A percentile compares a stretch with the other conserved stretches of the same genome.
phyloP scores from a whole-genome alignment of 73 alveolate species.

The Symbiodinium pilosum region DNA sequence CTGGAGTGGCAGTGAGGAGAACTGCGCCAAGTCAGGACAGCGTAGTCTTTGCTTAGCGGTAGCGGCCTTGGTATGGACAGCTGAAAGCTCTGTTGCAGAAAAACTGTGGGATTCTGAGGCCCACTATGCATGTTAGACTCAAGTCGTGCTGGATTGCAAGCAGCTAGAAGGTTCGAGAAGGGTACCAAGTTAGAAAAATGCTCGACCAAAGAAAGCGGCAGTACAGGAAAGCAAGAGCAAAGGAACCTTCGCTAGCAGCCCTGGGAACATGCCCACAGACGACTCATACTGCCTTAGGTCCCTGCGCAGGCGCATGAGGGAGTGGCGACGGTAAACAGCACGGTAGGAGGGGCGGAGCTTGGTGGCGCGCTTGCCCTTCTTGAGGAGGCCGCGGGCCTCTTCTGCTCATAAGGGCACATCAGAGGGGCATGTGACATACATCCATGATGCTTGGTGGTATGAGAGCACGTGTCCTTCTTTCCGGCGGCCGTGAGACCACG shows the following conservation, averaged over 20 bases:
- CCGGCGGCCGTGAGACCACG: conserved; percentile 98
- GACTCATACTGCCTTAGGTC: neutral
- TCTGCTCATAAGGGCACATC: neutral
- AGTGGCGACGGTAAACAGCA: conserved; percentile 79
- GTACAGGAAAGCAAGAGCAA: too few relatives aligned
- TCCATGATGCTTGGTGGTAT: too few relatives aligned
- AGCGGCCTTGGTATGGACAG: neutral
- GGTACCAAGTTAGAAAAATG: too few relatives aligned
- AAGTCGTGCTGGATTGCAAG: too few relatives aligned
- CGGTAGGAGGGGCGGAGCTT: conserved; percentile 93
- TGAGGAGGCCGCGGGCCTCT: conserved; percentile 99
- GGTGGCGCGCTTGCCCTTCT: conserved; percentile 98
- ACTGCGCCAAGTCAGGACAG: conserved; percentile 9
- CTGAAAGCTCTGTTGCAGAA: neutral
- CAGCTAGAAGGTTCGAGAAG: too few relatives aligned
- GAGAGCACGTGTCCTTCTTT: conserved; percentile 95
- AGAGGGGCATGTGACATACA: neutral
- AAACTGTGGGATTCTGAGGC: neutral
- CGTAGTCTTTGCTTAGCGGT: neutral
- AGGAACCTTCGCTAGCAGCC: too few relatives aligned
- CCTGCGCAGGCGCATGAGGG: conserved; percentile 80
- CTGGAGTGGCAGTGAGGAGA: conserved; percentile 6
- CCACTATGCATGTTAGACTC: neutral
- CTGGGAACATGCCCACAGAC: neutral
- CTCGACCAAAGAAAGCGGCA: too few relatives aligned